Conservation (phyloP, 164 flowering plant species). For the Santalum album region DNA sequence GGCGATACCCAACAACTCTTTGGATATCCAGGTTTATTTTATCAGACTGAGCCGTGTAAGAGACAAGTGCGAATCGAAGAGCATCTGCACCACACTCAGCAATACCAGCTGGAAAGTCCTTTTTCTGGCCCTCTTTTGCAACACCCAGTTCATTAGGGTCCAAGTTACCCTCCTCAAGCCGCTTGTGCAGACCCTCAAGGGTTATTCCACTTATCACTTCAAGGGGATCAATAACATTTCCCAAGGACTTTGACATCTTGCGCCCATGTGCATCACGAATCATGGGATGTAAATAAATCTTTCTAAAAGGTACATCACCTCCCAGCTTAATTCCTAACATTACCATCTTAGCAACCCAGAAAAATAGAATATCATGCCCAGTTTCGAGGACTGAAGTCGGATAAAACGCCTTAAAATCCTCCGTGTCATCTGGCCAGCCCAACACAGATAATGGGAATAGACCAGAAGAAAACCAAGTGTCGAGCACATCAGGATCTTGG, state of each 20-base stretch:
- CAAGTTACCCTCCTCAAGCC: slow-evolving; percentile 84
- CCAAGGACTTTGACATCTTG: slow-evolving; percentile 97
- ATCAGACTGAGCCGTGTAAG: slow-evolving; percentile 96
- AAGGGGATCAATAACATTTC: slow-evolving; percentile 94
- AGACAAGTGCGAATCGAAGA: slow-evolving; percentile 63
- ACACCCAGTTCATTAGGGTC: slow-evolving; percentile 42
- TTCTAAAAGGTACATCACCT: slow-evolving; percentile 89
- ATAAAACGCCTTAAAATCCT: slow-evolving; percentile 75
- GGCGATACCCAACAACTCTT: slow-evolving; percentile 96
- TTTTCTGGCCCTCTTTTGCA: slow-evolving; percentile 76
- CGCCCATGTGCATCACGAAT: slow-evolving; percentile 99
- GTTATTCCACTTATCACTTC: slow-evolving; percentile 88
- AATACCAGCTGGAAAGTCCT: slow-evolving; percentile 86
- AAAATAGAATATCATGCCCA: slow-evolving; percentile 92
- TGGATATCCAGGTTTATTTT: slow-evolving; percentile 87
- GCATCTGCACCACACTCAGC: slow-evolving; percentile 96
- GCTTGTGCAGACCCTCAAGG: slow-evolving; percentile 74
- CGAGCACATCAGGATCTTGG: slow-evolving; percentile 96
- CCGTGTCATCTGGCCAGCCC: slow-evolving; percentile 93
- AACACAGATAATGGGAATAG: slow-evolving; percentile 85
- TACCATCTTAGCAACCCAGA: slow-evolving; percentile 99
- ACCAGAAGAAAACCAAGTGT: slow-evolving; percentile 95
- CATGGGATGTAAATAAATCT: slow-evolving; percentile 96
- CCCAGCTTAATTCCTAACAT: slow-evolving; percentile 82
- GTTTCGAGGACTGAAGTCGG: slow-evolving; percentile 96